These are phyloP conservation scores for Pleurotus ostreatus DNA, from an alignment of 768 basidiomycete species.

Conservation along the genomic window DNA sequence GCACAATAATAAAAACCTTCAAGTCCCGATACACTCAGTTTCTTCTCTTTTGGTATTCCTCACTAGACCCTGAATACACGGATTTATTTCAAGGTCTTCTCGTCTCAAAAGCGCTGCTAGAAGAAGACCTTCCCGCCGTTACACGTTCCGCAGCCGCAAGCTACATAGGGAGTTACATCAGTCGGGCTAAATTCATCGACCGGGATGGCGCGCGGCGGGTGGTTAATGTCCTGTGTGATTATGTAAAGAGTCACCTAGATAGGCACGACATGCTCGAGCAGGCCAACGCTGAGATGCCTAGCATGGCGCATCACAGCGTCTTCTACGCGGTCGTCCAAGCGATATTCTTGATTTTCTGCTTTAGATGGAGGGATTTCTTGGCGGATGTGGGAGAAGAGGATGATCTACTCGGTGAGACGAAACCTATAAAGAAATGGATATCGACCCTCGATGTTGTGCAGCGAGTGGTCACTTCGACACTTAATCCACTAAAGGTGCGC, in stretches of 20 bases:
- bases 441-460: conserved; percentile 73
- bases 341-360: conserved; percentile 95
- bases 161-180: conserved; percentile 91
- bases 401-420: conserved; percentile 25
- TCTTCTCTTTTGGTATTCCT: conserved; percentile 92
- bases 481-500: conserved; percentile 87
- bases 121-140: conserved; percentile 46
- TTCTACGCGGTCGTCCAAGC: conserved; percentile 94
- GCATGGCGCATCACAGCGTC: conserved; percentile 50
- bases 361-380: conserved; percentile 88
- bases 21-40: conserved; percentile 98
- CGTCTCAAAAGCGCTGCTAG: conserved; percentile 84
- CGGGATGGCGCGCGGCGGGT: conserved; percentile 69
- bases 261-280: conserved; percentile 44
- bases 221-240: conserved; percentile 82
- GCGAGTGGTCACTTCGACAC: conserved; percentile 69
- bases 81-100: conserved; percentile 94
- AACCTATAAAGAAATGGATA: conserved; percentile 73
- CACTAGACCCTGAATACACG: conserved; percentile 81
- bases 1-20: conserved; percentile 91
- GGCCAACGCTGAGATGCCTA: conserved; percentile 26
- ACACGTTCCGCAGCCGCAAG: conserved; percentile 90
- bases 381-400: conserved; percentile 56
- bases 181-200: conserved; percentile 83
- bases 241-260: conserved; percentile 73